These are phyloP conservation scores for Sporisorium graminicola DNA, from an alignment of 1,284 basidiomycete genomes.

Conservation along the genomic window DNA sequence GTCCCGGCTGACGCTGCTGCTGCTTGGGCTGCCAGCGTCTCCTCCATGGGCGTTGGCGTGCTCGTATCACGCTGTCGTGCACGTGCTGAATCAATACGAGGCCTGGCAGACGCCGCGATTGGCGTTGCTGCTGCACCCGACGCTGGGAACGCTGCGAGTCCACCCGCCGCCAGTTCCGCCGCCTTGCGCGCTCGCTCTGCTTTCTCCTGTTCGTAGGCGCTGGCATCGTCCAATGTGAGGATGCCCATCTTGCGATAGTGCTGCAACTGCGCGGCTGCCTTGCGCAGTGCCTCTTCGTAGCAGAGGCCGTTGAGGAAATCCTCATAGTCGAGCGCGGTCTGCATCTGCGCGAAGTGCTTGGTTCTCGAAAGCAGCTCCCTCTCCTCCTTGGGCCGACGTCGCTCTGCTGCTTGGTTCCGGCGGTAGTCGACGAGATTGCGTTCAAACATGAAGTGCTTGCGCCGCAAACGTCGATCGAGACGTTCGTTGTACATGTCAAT, in stretches of 20 bases:
- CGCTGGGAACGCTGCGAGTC: conserved; percentile 58
- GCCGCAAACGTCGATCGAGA: conserved; percentile 87
- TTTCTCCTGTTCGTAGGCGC: conserved; percentile 63
- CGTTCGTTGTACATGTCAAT: conserved; percentile 93
- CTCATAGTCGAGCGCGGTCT: conserved; percentile 93
- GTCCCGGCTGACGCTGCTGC: conserved; percentile 12
- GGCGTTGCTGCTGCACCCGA: conserved; percentile 49
- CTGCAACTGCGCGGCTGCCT: conserved; percentile 64
- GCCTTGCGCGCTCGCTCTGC: conserved; percentile 62
- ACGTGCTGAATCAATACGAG: conserved; percentile 42
- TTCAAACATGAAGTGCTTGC: conserved; percentile 92
- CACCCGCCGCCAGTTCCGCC: conserved; percentile 62
- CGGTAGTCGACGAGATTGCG: conserved; percentile 87
- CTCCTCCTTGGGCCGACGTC: conserved; percentile 90
- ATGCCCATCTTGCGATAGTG: conserved; percentile 65
- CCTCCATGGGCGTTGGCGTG: conserved; percentile 46
- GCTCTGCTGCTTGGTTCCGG: conserved; percentile 89
- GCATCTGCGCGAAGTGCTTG: conserved; percentile 90
- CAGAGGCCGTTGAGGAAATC: conserved; percentile 87
- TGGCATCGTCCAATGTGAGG: conserved; percentile 63
- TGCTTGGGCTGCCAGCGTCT: conserved; percentile 13
- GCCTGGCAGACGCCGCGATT: conserved; percentile 29
- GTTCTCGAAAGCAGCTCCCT: conserved; percentile 88
- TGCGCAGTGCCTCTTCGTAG: conserved; percentile 66
- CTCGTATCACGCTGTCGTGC: conserved; percentile 57